Base-by-base conservation (phyloP, 176 grass and related monocot genomes). In the Poa annua region DNA sequence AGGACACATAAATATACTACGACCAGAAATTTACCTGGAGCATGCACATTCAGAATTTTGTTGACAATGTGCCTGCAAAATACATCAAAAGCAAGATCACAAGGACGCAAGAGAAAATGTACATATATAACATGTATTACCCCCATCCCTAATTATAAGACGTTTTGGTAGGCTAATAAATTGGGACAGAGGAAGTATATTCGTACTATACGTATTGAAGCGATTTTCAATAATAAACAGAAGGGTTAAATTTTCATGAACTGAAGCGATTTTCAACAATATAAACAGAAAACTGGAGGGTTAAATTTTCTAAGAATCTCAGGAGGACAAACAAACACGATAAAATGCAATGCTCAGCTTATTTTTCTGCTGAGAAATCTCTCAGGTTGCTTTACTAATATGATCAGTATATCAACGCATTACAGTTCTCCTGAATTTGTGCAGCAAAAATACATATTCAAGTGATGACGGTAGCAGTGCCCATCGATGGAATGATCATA, bases 31-130 rank as follows among this genome's bases (percentile, higher is more conserved):
- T 83, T 88, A 98, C 96, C 89, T 70, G 91, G 96, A 81, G 93
- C 91, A 79, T 96, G 96, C 20, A 84, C 20, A 66, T 95, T 98
- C 39, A 99, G 76, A 75, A 99, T 90, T 88, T 90, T 95, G 88
- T 96, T 99, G 59, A 90, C 71, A 76, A 93, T 89, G 80, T 99
- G 93, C 96, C 96, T 98, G 91, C 59, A 93, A 80, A 60, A 78
- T 67, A 9, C 59, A 89, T 62, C 49, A 61, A 38, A 70, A 55
- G 41, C 75, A 29, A 86, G 57, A 74, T 67, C 49, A 66, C 38
- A 51, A 41, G 29, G 21, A 67, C 66, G 22, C 39, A 47, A 5
- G 8, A 48, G 34, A 32, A 63, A 22, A 81, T 53, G 1, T 55
- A 11, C 3, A 14, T 36, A 44, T 49, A 59, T 62, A 79, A 9